Base-by-base conservation (phyloP, 257 asterid species). In the Ehretia macrophylla region DNA sequence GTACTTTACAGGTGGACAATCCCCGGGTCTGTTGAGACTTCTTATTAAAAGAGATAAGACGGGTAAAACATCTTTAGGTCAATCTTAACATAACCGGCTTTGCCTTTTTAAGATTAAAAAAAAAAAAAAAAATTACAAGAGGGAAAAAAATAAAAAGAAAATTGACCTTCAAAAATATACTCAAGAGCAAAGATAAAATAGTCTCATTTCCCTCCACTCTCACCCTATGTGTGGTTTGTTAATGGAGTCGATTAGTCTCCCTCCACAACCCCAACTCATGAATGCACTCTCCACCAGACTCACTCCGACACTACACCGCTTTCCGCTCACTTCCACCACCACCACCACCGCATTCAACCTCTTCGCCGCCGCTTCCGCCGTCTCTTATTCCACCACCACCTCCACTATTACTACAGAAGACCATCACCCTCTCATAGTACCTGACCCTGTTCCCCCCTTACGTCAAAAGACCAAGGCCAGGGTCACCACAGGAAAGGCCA, bases 341-440 rank as follows among this genome's bases (percentile, higher is more conserved):
- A 20, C 84, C 40, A 73, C 71, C 57, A 22, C 76, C 57, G 59
- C 79, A 5, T 72, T 73, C 62, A 75, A 79, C 56, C 75, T 68
- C 35, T 76, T 70, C 67, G 73, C 83, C 72, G 9, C 78, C 65
- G 19, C 82, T n/a, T n/a, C n/a, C 51, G 19, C 73, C 51, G 3
- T 71, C 63, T 22, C 72, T 58, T 8, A 32, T 10, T 18, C 75
- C 42, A 17, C 71, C 58, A 11, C 74, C n/a, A 1, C 54, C 37
- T 12, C 63, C n/a, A n/a, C n/a, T n/a, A n/a, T n/a, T 66, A 46
- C 72, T 27, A 68, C 48, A 56, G 57, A 63, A 16, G 68, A 60
- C 16, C 40, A 14, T 52, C 59, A 9, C 22, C 18, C 46, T 59
- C 66, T 17, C 14, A 44, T 72, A 49, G 47, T 68, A 17, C 50